Evolutionary conservation across 1,284 basidiomycete species (phyloP).

Genomic region (Papiliotrema flavescens): DNA sequence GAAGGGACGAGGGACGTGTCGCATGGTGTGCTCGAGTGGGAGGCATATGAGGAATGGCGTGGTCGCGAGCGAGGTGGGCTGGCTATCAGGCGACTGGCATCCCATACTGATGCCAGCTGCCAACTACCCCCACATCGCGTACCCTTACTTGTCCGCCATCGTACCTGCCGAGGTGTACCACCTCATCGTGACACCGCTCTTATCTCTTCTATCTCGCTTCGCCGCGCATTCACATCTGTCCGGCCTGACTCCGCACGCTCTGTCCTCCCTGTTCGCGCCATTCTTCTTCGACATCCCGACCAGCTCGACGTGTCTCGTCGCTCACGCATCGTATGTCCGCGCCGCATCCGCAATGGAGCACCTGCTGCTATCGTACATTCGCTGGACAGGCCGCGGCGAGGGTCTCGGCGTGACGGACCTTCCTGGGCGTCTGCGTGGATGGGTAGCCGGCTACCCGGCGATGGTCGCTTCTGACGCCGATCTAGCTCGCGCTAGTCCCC

Average conservation of each 20-base stretch:
- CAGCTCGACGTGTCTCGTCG: constrained; percentile 63
- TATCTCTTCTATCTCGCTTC: constrained; percentile 71
- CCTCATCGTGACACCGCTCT: constrained; percentile 62
- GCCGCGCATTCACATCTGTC: constrained; percentile 73
- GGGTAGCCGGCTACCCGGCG: constrained; percentile 78
- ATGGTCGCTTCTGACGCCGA: constrained; percentile 55
- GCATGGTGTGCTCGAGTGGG: constrained; percentile 71
- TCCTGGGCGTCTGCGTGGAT: constrained; percentile 72
- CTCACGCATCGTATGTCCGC: constrained; percentile 75
- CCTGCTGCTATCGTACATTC: constrained; percentile 75
- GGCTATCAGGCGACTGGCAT: neutral
- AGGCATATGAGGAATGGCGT: constrained; percentile 70
- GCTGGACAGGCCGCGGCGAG: constrained; percentile 63
- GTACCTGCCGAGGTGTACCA: constrained; percentile 53
- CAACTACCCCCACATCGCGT: constrained; percentile 66
- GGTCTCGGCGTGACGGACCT: constrained; percentile 60
- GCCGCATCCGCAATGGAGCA: constrained; percentile 82
- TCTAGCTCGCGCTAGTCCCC: constrained; percentile 53
- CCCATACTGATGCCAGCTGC: constrained; percentile 52
- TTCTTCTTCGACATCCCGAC: constrained; percentile 62
- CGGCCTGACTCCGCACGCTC: constrained; percentile 75
- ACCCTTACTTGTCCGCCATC: constrained; percentile 55
- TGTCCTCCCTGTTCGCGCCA: constrained; percentile 83
- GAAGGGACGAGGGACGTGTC: constrained; percentile 55
- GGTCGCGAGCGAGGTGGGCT: constrained; percentile 68